These are phyloP conservation scores for Dendrothele bispora DNA, from an alignment of 768 basidiomycete species.

Conservation along the genomic window DNA sequence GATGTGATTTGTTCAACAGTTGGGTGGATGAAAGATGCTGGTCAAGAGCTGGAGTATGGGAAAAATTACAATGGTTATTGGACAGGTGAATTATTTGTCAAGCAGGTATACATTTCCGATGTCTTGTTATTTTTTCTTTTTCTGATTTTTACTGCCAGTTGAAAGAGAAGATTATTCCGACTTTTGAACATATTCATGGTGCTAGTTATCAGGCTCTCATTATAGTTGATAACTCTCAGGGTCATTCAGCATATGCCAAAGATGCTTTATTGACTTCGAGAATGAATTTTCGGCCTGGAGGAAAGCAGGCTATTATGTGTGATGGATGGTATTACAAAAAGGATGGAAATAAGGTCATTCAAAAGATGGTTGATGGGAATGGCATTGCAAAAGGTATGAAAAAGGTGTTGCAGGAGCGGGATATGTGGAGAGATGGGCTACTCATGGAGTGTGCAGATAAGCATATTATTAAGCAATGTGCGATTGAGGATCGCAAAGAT, in stretches of 20 bases:
- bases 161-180: slow-evolving; percentile 18
- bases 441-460: slow-evolving; percentile 12
- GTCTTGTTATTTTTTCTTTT: not conserved
- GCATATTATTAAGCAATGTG: not conserved
- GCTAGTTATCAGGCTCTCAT: slow-evolving; percentile 11
- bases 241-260: slow-evolving; percentile 21
- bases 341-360: slow-evolving; percentile 1
- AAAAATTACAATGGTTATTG: slow-evolving; percentile 32
- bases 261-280: slow-evolving; percentile 15
- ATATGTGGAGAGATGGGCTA: slow-evolving; percentile 13
- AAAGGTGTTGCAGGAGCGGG: slow-evolving; percentile 18
- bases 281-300: slow-evolving; percentile 25
- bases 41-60: slow-evolving; percentile 32
- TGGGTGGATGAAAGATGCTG: slow-evolving; percentile 27
- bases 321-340: slow-evolving; percentile 19
- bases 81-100: slow-evolving; percentile 26
- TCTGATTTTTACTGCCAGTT: slow-evolving; percentile 23
- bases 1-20: slow-evolving; percentile 34
- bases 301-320: slow-evolving; percentile 20
- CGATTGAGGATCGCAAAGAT: not conserved
- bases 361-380: slow-evolving; percentile 13
- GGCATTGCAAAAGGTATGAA: slow-evolving; percentile 28
- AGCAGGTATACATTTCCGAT: slow-evolving; percentile 22
- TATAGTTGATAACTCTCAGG: slow-evolving; percentile 24
- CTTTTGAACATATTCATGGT: slow-evolving; percentile 11